Base-by-base conservation (phyloP, 163 green algal species). In the Chloroidium sp. region DNA sequence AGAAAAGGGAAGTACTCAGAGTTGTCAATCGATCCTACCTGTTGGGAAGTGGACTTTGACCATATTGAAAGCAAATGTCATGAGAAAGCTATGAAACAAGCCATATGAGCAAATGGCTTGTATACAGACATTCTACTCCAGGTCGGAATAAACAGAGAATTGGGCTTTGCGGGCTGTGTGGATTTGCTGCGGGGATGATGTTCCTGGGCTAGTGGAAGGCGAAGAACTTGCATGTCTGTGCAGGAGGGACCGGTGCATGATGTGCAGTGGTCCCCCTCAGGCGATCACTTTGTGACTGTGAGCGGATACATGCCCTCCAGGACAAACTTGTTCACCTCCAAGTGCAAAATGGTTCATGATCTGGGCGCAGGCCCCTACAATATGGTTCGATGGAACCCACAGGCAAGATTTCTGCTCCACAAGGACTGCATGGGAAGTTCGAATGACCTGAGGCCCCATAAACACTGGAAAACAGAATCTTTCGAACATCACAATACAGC, bases 171-270 rank as follows among this genome's bases (percentile, higher is more conserved):
- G 13, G 68, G 68, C 68, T 13, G 10, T 74, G 36, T 36, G 36
- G 36, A 36, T 36, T 36, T 36, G 36, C 36, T 36, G 36, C 36
- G 36, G 36, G 36, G 36, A 74, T 74, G 8, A 12, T 74, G 67
- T 58, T 76, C 61, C 4, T 74, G 77, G 36, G 1, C 3, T 75
- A 36, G 36, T 36, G 36, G 36, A 74, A 74, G 12, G 67, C 67
- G 12, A 12, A 61, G 4, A 6, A 36, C 36, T 36, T 36, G 36
- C 36, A 36, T 36, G 36, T 36, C 58, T 78, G 0, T 12, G 75
- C 82, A 90, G 84, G 94, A 95, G 61, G 92, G 96, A 2, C 94
- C 96, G 1, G 90, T 99, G 61, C 95, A 99, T 85, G 95, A 99
- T 83, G 92, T 97, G 80, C 89, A 98, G 88, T 99, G 96, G 96